A percentile compares a stretch with the other conserved stretches of the same genome.
Evolutionary conservation across 257 asterid genomes (phyloP).

Genomic region (Vinca minor): DNA sequence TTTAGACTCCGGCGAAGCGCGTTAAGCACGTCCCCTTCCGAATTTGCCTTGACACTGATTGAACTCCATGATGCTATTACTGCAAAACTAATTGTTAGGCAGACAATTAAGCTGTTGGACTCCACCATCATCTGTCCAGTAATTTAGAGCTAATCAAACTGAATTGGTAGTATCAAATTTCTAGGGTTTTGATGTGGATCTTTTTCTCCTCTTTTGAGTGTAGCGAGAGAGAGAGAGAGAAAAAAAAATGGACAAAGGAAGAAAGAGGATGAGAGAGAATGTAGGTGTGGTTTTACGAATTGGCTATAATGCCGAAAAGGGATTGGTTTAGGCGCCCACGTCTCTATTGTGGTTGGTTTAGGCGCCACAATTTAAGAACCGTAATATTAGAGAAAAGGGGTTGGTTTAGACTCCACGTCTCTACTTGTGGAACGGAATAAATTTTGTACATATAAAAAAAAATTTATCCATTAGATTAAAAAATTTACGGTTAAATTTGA

Average conservation of each 20-base stretch:
- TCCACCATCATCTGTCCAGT: constrained; percentile 3
- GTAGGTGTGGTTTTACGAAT: background rate
- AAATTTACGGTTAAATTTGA: too few species aligned
- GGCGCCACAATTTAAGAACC: too few species aligned
- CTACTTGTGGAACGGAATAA: too few species aligned
- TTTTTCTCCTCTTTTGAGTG: background rate
- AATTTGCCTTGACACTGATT: constrained; percentile 21
- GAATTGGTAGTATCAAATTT: background rate
- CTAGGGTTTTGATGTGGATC: constrained; percentile 8
- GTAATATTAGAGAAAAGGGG: too few species aligned
- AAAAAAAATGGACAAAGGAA: background rate
- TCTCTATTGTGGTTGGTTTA: too few species aligned
- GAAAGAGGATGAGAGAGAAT: background rate
- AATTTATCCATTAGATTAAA: too few species aligned
- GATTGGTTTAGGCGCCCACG: too few species aligned
- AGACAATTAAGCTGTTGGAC: background rate
- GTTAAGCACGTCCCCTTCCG: constrained; percentile 73
- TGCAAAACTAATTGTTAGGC: constrained; percentile 14
- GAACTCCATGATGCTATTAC: constrained; percentile 12
- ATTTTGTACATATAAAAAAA: too few species aligned
- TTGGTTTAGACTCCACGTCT: too few species aligned
- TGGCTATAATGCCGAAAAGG: too few species aligned
- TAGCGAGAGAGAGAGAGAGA: background rate
- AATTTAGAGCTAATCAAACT: background rate
- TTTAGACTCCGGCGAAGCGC: constrained; percentile 67